These are phyloP conservation scores for Tilletia horrida DNA, from an alignment of 1,284 basidiomycete genomes.

Conservation along the genomic window DNA sequence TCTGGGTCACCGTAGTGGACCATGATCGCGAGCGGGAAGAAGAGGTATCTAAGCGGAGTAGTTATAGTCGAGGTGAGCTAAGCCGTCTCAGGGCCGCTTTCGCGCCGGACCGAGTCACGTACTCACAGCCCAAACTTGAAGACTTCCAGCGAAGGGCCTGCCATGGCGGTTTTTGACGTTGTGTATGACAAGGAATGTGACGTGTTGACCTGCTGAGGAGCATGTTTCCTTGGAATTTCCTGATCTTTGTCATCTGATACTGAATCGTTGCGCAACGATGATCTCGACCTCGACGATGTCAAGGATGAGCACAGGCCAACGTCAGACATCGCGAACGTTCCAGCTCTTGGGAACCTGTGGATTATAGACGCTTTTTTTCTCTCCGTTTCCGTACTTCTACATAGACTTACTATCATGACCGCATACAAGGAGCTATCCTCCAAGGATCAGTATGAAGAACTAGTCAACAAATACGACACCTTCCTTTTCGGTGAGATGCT, in stretches of 20 bases:
- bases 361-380: too few species aligned
- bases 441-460: slow-evolving; percentile 30
- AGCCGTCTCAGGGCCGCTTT: neutral
- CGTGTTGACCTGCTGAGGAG: too few species aligned
- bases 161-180: slow-evolving; percentile 59
- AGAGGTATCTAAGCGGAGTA: slow-evolving; percentile 68
- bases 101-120: neutral
- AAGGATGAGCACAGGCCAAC: neutral
- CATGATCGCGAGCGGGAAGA: slow-evolving; percentile 78
- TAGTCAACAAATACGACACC: slow-evolving; percentile 47
- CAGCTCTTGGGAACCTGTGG: too few species aligned
- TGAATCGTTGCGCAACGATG: slow-evolving; percentile 15
- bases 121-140: slow-evolving; percentile 50
- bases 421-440: slow-evolving; percentile 36
- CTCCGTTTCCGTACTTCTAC: neutral
- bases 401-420: neutral
- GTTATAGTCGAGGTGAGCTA: slow-evolving; percentile 16
- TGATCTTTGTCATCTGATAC: too few species aligned
- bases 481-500: slow-evolving; percentile 42
- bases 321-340: too few species aligned
- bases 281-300: neutral
- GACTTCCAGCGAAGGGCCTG: slow-evolving; percentile 65
- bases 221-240: too few species aligned
- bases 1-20: slow-evolving; percentile 83
- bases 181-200: too few species aligned